Conservation (phyloP, 2,329 filamentous ascomycete species). For the Lecanicillium sp. region DNA sequence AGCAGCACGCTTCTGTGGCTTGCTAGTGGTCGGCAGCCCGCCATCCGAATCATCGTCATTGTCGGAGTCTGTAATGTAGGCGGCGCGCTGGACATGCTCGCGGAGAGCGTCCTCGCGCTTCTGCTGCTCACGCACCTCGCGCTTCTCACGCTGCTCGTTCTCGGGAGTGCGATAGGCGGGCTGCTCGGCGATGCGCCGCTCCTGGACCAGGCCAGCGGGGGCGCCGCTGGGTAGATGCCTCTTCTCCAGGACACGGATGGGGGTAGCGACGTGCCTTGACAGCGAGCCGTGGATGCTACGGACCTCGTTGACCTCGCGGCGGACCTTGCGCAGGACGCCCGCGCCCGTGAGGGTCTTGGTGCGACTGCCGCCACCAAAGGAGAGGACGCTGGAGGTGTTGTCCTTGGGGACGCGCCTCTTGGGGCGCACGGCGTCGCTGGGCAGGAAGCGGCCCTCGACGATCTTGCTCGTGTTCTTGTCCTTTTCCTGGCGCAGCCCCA, state of each 20-base stretch:
- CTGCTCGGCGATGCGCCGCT: slow-evolving; percentile 40
- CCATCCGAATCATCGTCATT: slow-evolving; percentile 27
- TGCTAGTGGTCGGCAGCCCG: slow-evolving; percentile 4
- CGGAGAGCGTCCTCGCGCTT: slow-evolving; percentile 20
- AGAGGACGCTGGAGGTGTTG: slow-evolving; percentile 28
- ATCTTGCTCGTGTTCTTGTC: slow-evolving; percentile 52
- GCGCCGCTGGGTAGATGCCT: slow-evolving; percentile 40
- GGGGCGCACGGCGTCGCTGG: slow-evolving; percentile 27
- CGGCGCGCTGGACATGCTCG: slow-evolving; percentile 31
- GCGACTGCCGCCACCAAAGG: slow-evolving; percentile 42
- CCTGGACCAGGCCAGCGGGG: slow-evolving; percentile 48
- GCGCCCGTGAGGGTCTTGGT: slow-evolving; percentile 47
- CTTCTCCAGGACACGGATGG: slow-evolving; percentile 27
- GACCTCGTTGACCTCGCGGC: slow-evolving; percentile 51
- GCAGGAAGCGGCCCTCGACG: slow-evolving; percentile 44
- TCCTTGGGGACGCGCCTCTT: slow-evolving; percentile 27
- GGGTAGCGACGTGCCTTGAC: slow-evolving; percentile 25
- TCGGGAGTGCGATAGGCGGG: slow-evolving; percentile 25
- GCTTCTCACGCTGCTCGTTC: slow-evolving; percentile 17
- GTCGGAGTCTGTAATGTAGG: slow-evolving; percentile 38
- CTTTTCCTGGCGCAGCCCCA: slow-evolving; percentile 52
- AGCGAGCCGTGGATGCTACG: slow-evolving; percentile 41
- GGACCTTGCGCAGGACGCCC: slow-evolving; percentile 50
- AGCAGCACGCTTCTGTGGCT: background rate
- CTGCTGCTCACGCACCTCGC: slow-evolving; percentile 20